phyloP scores from a whole-genome alignment of 306 rosid species.

The Quercus variabilis region DNA sequence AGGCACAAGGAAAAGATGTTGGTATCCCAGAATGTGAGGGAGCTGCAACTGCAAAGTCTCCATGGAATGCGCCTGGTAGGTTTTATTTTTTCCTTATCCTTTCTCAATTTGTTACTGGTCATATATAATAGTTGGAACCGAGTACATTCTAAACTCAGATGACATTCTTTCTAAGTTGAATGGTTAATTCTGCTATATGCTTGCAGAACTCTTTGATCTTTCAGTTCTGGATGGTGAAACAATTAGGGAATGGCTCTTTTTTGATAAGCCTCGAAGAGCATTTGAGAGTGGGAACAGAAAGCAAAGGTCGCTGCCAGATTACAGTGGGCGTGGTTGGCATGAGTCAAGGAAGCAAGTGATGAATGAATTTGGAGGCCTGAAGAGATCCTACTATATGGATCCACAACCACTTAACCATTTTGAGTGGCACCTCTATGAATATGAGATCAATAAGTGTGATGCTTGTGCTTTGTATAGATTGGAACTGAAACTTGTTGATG shows the following conservation, averaged over 20 bases:
- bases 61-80: slow-evolving; percentile 98
- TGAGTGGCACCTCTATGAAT: slow-evolving; percentile 99
- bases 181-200: slow-evolving; percentile 13
- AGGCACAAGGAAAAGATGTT: slow-evolving; percentile 88
- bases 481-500: slow-evolving; percentile 92
- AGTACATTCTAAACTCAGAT: background rate
- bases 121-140: background rate
- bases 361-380: slow-evolving; percentile 89
- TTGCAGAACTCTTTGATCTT: slow-evolving; percentile 89
- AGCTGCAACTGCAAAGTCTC: slow-evolving; percentile 98
- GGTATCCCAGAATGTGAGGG: slow-evolving; percentile 99
- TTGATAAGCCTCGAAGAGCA: slow-evolving; percentile 96
- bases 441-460: slow-evolving; percentile 92
- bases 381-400: slow-evolving; percentile 98
- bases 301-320: slow-evolving; percentile 98
- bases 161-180: slow-evolving; percentile 3
- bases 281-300: slow-evolving; percentile 99
- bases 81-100: slow-evolving; percentile 12
- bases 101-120: background rate
- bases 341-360: slow-evolving; percentile 99
- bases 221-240: slow-evolving; percentile 84
- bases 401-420: slow-evolving; percentile 86
- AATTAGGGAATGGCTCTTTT: slow-evolving; percentile 98
- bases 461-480: slow-evolving; percentile 87
- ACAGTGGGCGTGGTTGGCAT: slow-evolving; percentile 98